Conservation (phyloP, 2,329 filamentous ascomycete species). For the Aspergillus carbonarius region DNA sequence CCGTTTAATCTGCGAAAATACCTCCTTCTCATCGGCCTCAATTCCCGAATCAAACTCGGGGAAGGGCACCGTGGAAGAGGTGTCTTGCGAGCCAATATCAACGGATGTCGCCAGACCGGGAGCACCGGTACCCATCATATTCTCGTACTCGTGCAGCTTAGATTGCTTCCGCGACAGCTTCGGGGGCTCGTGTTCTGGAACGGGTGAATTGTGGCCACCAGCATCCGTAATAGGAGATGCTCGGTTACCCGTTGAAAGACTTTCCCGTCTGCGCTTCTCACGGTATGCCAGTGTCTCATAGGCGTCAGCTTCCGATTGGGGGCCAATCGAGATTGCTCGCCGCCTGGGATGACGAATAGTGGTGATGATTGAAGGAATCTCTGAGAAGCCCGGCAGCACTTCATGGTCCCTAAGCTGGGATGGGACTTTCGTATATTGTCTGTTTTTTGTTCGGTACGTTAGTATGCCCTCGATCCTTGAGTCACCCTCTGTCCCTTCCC, state of each 20-base stretch:
- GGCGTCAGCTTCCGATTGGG: conserved; percentile 92
- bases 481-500: neutral
- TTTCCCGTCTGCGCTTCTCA: conserved; percentile 66
- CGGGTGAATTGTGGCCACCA: conserved; percentile 22
- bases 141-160: conserved; percentile 64
- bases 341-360: conserved; percentile 76
- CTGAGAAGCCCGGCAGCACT: conserved; percentile 83
- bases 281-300: conserved; percentile 94
- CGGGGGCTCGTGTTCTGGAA: conserved; percentile 34
- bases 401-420: conserved; percentile 74
- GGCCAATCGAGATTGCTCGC: conserved; percentile 83
- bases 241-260: conserved; percentile 46
- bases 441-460: conserved; percentile 42
- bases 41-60: conserved; percentile 36
- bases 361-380: conserved; percentile 77
- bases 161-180: conserved; percentile 47
- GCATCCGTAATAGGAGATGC: conserved; percentile 26
- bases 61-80: conserved; percentile 25
- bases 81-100: conserved; percentile 31
- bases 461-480: neutral
- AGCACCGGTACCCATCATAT: conserved; percentile 69
- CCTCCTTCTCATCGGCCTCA: conserved; percentile 64
- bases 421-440: conserved; percentile 76
- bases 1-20: conserved; percentile 80
- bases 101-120: conserved; percentile 38